Evolutionary conservation across 768 basidiomycete genomes (phyloP), one percentile per base, ranked within the genome.

Genomic region (Tricholoma hemisulphureum): DNA sequence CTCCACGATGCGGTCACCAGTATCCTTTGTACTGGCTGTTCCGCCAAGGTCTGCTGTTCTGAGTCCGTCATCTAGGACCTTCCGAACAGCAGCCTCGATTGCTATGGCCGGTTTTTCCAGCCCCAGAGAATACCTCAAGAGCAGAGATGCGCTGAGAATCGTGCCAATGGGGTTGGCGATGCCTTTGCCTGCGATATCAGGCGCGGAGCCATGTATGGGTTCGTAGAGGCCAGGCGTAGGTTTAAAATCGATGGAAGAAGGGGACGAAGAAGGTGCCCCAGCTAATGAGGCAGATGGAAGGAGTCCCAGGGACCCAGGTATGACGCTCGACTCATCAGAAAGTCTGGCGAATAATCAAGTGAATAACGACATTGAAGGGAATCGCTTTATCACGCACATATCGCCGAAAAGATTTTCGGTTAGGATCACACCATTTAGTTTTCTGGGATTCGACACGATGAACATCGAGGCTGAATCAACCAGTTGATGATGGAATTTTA

Each of bases 331-430:
- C 72, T 99, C 94, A 71, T 98, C 97, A 7, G 96, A 98, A 35
- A 99, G 83, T 66, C 95, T 98, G 67, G 24, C 31, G 53, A 39
- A 59, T 41, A 50, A 53, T 57, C 45, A 49, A 39, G 23, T 23
- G 48, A 23, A 52, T 48, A 57, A 32, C 20, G n/a, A 5, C 53
- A 54, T 51, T 59, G 29, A 6, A 7, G 53, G 16, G 35, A 56
- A 53, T 43, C 29, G 32, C 34, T 29, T 51, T 20, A 24, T 48
- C 52, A 77, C 93, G 68, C 69, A 98, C 97, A 98, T 98, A 72
- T 98, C 95, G 46, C 95, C 95, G 62, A 98, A 97, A 72, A 98
- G 73, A 72, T 98, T 98, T 75, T 95, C 95, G 0, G 95, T 99
- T 56, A 99, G 74, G 63, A 98, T 82, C 46, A 99, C 87, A 60